Percentiles rank a stretch among this genome's conserved stretches.
Evolutionary conservation across 1,284 basidiomycete species (phyloP).

Genomic region (Sporisorium exsertum): DNA sequence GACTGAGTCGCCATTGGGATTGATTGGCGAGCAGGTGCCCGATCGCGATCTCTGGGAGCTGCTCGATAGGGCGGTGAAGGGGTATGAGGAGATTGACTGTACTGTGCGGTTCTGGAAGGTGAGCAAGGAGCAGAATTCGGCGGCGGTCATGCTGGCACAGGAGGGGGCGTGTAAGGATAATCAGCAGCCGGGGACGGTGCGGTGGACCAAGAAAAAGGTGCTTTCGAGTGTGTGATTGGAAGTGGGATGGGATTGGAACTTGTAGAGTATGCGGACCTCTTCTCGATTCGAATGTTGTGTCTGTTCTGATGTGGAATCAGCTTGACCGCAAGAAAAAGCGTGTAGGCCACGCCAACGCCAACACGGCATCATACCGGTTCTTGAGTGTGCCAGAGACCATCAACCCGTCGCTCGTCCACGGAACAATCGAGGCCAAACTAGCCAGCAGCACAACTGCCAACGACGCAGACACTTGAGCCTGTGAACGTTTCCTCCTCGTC

Average conservation of each 20-base stretch:
- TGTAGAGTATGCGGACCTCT: neutral
- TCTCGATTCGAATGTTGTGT: no score
- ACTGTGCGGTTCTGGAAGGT: slow-evolving; percentile 67
- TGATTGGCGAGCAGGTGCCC: slow-evolving; percentile 61
- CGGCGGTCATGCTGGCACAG: slow-evolving; percentile 56
- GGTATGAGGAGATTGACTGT: slow-evolving; percentile 66
- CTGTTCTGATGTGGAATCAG: neutral
- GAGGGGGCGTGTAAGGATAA: slow-evolving; percentile 61
- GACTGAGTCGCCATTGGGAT: slow-evolving; percentile 45
- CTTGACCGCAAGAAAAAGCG: slow-evolving; percentile 13
- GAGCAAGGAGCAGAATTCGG: slow-evolving; percentile 39
- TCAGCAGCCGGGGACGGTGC: slow-evolving; percentile 58
- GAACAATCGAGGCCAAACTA: slow-evolving; percentile 27
- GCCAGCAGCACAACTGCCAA: slow-evolving; percentile 19
- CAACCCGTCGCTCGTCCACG: slow-evolving; percentile 7
- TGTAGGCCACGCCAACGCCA: slow-evolving; percentile 17
- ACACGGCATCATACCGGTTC: slow-evolving; percentile 38
- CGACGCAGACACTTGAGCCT: neutral
- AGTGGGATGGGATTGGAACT: neutral
- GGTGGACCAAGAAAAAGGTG: slow-evolving; percentile 59
- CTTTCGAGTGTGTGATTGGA: slow-evolving; percentile 7
- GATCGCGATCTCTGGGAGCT: slow-evolving; percentile 67
- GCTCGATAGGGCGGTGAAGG: slow-evolving; percentile 57
- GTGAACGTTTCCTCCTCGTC: slow-evolving; percentile 2
- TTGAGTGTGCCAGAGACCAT: slow-evolving; percentile 28